Base-by-base conservation (phyloP, 257 asterid species). In the Sherardia arvensis region DNA sequence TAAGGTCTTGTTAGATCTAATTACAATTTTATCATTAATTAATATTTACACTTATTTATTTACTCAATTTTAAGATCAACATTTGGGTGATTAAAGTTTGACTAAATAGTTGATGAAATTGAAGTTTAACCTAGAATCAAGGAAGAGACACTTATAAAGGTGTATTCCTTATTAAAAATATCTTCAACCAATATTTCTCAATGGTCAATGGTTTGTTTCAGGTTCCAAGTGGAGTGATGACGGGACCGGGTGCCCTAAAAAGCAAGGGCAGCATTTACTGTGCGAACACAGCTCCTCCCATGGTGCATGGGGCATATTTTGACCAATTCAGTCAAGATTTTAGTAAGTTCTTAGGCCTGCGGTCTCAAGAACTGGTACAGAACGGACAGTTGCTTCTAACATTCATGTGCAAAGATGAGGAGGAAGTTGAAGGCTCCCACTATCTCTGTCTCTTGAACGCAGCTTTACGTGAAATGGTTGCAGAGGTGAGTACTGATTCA, bases 271-370 rank as follows among this genome's bases (percentile, higher is more conserved):
- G 64, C 29, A 61, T 61, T 33, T 61, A 61, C 49, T 36, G 1
- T 61, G 49, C n/a, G 0, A 61, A 33, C 3, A 15, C 23, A 38
- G 23, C 54, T 40, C 34, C 53, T 38, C 23, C 32, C 0, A 15
- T 0, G 0, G 66, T 38, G 34, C 54, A 61, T 2, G 4, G 23
- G 9, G 66, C 33, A 5, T 62, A 23, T 62, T 2, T 15, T 26
- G 38, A 62, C 8, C 66, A 62, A 43, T 62, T 62, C n/a, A 62
- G 18, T 0, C 53, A 17, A 14, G 66, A 62, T 8, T 62, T 43
- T 8, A 25, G 4, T 1, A 62, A 6, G 22, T 62, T 62, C 26
- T 2, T 62, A 1, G 26, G 26, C 4, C 23, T 40, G 38, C 55
- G 18, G 1, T 61, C 66, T 15, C 30, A 36, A 38, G 54, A 61